phyloP scores from a whole-genome alignment of 164 flowering plant species.

The Magnolia officinalis region DNA sequence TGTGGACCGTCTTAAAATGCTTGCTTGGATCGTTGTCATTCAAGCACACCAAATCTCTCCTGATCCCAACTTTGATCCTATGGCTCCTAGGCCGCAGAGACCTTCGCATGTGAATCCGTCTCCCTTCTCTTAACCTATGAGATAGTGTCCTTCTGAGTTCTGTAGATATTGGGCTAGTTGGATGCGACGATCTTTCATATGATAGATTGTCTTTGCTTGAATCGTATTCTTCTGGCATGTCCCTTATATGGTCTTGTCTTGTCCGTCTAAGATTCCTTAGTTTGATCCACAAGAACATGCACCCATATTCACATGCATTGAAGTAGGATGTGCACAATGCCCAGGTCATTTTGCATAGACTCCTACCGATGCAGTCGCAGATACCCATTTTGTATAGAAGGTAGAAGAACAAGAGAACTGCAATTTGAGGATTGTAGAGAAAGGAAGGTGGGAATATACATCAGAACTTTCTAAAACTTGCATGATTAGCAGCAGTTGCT shows the following conservation, averaged over 20 bases:
- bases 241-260: slow-evolving; percentile 8
- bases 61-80: slow-evolving; percentile 26
- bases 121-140: slow-evolving; percentile 18
- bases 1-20: slow-evolving; percentile 20
- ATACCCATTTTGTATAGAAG: slow-evolving; percentile 44
- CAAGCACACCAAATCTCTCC: slow-evolving; percentile 14
- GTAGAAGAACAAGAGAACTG: slow-evolving; percentile 59
- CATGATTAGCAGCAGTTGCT: no score
- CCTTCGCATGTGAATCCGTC: slow-evolving; percentile 29
- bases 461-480: not conserved
- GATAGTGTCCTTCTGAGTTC: slow-evolving; percentile 14
- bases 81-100: slow-evolving; percentile 43
- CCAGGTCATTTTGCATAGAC: slow-evolving; percentile 38
- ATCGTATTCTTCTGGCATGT: slow-evolving; percentile 17
- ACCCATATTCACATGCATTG: slow-evolving; percentile 30
- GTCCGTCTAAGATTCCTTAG: slow-evolving; percentile 19
- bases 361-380: slow-evolving; percentile 31
- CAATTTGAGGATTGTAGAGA: slow-evolving; percentile 11
- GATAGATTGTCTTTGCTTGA: slow-evolving; percentile 5
- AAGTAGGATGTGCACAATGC: slow-evolving; percentile 31
- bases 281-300: slow-evolving; percentile 32
- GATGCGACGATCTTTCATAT: slow-evolving; percentile 16
- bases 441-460: not conserved
- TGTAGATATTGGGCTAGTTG: not conserved
- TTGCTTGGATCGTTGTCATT: slow-evolving; percentile 6